phyloP scores from a whole-genome alignment of 2,329 filamentous ascomycete genomes.

The Fusarium sp. region DNA sequence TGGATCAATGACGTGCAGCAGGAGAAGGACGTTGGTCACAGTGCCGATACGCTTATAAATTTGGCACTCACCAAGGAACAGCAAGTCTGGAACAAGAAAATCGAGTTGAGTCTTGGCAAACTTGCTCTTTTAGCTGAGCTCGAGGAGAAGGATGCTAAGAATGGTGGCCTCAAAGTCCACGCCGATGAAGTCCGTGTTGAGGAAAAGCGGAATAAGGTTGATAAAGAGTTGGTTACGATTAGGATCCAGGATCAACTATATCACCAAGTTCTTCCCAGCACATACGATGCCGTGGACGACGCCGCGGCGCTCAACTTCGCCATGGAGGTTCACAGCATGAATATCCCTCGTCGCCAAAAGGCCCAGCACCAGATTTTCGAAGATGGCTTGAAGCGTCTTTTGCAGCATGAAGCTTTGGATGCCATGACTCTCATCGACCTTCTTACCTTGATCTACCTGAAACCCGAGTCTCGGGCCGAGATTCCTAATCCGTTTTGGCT shows the following conservation, averaged over 20 bases:
- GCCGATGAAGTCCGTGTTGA: slow-evolving; percentile 55
- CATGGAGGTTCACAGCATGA: slow-evolving; percentile 72
- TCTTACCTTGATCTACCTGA: slow-evolving; percentile 77
- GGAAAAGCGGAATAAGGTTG: slow-evolving; percentile 64
- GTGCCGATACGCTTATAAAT: slow-evolving; percentile 76
- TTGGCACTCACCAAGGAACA: slow-evolving; percentile 79
- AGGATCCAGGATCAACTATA: slow-evolving; percentile 85
- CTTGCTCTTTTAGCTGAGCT: slow-evolving; percentile 77
- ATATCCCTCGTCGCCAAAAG: slow-evolving; percentile 69
- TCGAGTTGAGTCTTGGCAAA: slow-evolving; percentile 90
- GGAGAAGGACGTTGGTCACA: slow-evolving; percentile 79
- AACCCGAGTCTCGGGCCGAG: slow-evolving; percentile 62
- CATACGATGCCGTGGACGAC: slow-evolving; percentile 81
- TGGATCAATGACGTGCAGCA: slow-evolving; percentile 95
- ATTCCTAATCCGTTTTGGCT: slow-evolving; percentile 78
- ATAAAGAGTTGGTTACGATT: slow-evolving; percentile 75
- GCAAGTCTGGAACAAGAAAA: slow-evolving; percentile 92
- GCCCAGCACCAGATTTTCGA: slow-evolving; percentile 79
- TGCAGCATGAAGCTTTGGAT: slow-evolving; percentile 79
- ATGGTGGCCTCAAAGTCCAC: slow-evolving; percentile 55
- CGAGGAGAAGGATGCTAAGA: slow-evolving; percentile 49
- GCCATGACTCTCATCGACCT: slow-evolving; percentile 76
- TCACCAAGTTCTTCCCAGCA: slow-evolving; percentile 74
- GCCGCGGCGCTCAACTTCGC: slow-evolving; percentile 82
- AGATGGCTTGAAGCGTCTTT: slow-evolving; percentile 74